Evolutionary conservation across 176 grass and related monocot genomes (phyloP), one percentile per base, ranked within the genome.

Genomic region (Bolboschoenus planiculmis): DNA sequence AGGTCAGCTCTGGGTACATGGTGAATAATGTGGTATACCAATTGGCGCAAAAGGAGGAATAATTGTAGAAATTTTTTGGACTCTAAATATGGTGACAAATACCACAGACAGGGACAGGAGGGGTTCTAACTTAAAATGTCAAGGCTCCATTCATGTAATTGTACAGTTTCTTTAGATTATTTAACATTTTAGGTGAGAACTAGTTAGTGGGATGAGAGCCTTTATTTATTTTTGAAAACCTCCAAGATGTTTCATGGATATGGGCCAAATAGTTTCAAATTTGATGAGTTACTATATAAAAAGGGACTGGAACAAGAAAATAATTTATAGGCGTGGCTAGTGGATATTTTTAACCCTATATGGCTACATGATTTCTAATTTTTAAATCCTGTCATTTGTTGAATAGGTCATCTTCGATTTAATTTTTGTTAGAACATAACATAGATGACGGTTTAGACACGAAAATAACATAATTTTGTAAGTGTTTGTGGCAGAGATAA

Each of bases 131-230:
- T 82, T 36, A 31, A n/a, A 64, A 64, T 82, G 3, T 64, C 16
- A 30, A 62, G 59, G 37, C 37, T 65, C 37, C 78, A 58, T 58
- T 82, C 13, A 1, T 82, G 79, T 82, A 82, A 80, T 65, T 82
- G 79, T 82, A 82, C 56, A 82, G 79, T 48, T 53, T 82, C 10
- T 58, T 65, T 82, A 82, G 58, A 50, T 48, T 82, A 64, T 82
- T 29, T 82, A 27, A 34, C 31, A 35, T 64, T 63, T 81, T 65
- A 80, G 51, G 21, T 60, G 39, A 46, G 65, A 65, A 44, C 59
- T 81, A 62, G 79, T 11, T 82, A 82, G 79, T 62, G 7, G 56
- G 21, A 40, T 82, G 79, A 50, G 56, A 65, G 58, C 23, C 24
- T 65, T 48, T 65, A 65, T 82, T 65, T 82, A 82, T 63, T 82